Percentiles rank a stretch among this genome's conserved stretches.
These are phyloP conservation scores for Wickerhamiella pararugosa DNA, from an alignment of 1,139 yeast genomes.

Conservation along the genomic window DNA sequence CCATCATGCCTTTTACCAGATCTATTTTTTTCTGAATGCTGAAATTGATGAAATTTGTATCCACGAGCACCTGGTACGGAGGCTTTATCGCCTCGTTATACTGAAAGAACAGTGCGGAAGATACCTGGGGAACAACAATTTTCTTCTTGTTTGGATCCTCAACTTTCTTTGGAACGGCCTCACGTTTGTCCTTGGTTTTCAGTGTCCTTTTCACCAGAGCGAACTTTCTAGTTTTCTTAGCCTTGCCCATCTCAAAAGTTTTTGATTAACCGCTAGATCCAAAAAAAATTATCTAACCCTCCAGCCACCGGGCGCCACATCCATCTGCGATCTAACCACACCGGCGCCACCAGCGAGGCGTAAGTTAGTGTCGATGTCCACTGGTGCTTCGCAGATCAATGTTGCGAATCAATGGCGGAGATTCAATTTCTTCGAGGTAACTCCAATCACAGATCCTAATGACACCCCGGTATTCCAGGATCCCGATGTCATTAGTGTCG, in stretches of 20 bases:
- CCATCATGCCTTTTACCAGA: conserved; percentile 91
- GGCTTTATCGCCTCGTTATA: conserved; percentile 89
- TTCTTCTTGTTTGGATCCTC: conserved; percentile 58
- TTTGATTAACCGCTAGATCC: not conserved
- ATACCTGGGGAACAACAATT: conserved; percentile 68
- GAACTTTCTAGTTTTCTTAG: conserved; percentile 91
- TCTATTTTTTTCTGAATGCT: conserved; percentile 92
- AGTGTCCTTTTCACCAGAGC: conserved; percentile 79
- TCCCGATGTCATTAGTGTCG: conserved; percentile 47
- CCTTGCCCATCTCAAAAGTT: conserved; percentile 61
- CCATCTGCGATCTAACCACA: no score
- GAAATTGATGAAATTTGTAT: conserved; percentile 92
- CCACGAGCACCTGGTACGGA: conserved; percentile 88
- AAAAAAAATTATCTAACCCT: not conserved
- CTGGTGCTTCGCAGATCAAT: not conserved
- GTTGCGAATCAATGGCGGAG: conserved; percentile 45
- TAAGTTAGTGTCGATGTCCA: not conserved
- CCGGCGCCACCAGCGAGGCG: not conserved
- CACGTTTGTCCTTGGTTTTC: conserved; percentile 55
- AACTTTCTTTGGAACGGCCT: conserved; percentile 24
- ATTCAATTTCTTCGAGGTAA: conserved; percentile 71
- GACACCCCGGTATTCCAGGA: conserved; percentile 46
- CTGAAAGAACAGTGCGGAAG: conserved; percentile 89
- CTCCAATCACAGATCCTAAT: conserved; percentile 82
- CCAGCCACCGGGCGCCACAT: not conserved